A percentile compares a stretch with the other conserved stretches of the same genome.
Evolutionary conservation across 2,329 filamentous ascomycete species (phyloP).

Genomic region (Colletotrichum horii): DNA sequence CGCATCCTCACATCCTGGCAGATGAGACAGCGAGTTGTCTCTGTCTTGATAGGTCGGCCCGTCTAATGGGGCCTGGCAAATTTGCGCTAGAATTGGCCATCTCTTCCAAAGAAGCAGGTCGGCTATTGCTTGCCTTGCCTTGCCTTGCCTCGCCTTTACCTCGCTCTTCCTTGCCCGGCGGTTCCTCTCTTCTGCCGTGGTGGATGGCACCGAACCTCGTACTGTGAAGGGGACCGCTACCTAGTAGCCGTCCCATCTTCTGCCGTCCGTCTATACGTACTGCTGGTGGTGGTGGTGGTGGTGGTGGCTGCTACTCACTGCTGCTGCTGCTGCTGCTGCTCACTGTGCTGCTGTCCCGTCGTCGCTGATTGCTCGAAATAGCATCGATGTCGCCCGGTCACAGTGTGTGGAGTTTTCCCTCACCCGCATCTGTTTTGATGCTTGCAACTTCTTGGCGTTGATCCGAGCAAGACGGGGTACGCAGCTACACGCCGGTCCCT

Average conservation of each 20-base stretch:
- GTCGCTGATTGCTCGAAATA: slow-evolving; percentile 18
- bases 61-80: slow-evolving; percentile 21
- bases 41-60: slow-evolving; percentile 23
- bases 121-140: slow-evolving; percentile 3
- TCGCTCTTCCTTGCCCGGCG: background rate
- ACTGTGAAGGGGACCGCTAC: background rate
- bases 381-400: slow-evolving; percentile 20
- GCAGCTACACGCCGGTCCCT: slow-evolving; percentile 21
- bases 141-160: background rate
- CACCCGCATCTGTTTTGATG: slow-evolving; percentile 22
- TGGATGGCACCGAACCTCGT: background rate
- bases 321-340: background rate
- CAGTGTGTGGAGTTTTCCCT: slow-evolving; percentile 22
- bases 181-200: background rate
- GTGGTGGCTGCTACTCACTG: background rate
- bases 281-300: background rate
- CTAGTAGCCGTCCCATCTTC: background rate
- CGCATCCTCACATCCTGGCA: slow-evolving; percentile 20
- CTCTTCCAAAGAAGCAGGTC: slow-evolving; percentile 8
- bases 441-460: slow-evolving; percentile 23
- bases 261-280: background rate
- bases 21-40: slow-evolving; percentile 22
- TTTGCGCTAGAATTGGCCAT: slow-evolving; percentile 20
- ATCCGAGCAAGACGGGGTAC: slow-evolving; percentile 23
- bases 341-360: background rate